Evolutionary conservation across 768 basidiomycete species (phyloP).

Genomic region (Calocybe cyanea): DNA sequence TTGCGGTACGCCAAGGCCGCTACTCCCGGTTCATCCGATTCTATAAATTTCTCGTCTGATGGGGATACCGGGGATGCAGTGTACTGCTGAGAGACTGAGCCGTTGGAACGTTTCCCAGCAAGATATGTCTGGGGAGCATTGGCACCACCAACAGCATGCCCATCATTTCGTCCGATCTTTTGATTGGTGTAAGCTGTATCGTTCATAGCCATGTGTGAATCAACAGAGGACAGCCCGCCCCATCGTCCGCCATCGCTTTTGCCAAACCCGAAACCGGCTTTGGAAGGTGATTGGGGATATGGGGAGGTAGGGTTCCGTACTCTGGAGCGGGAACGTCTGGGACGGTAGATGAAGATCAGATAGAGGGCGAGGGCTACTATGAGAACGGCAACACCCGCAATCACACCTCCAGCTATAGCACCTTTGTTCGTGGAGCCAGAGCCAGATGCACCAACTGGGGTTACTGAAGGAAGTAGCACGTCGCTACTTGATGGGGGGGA

Average conservation of each 20-base stretch:
- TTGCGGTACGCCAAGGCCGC: conserved; percentile 6
- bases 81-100: conserved; percentile 5
- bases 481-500: conserved; percentile 10
- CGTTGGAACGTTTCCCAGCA: background rate
- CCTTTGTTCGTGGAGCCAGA: conserved; percentile 30
- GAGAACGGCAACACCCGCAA: conserved; percentile 42
- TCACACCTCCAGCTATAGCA: conserved; percentile 48
- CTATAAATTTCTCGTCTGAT: conserved; percentile 17
- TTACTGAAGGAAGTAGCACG: conserved; percentile 1
- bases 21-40: conserved; percentile 10
- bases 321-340: conserved; percentile 2
- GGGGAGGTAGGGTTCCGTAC: background rate
- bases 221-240: conserved; percentile 20
- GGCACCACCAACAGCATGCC: conserved; percentile 1
- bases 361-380: conserved; percentile 28
- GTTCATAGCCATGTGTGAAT: conserved; percentile 9
- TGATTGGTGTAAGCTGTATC: conserved; percentile 1
- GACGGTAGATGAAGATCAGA: conserved; percentile 21
- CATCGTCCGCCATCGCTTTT: conserved; percentile 9
- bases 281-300: background rate
- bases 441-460: conserved; percentile 21
- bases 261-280: background rate
- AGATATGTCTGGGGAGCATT: conserved; percentile 7
- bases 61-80: conserved; percentile 8
- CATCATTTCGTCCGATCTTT: conserved; percentile 4